Base-by-base conservation (phyloP, 148 eudicot species). In the Tetragonia tetragonoides region DNA sequence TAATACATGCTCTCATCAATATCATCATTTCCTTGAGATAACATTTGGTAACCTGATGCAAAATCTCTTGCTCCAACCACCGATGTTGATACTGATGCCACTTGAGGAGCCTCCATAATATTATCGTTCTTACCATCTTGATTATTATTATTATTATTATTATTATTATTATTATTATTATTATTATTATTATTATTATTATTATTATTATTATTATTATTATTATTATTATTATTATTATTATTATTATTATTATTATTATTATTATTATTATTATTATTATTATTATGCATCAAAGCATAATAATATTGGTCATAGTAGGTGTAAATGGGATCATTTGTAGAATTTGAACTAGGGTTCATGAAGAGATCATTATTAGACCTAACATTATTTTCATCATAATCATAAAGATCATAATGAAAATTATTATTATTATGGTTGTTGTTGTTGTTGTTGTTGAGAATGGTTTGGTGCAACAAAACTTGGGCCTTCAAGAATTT, bases 401-500 rank as follows among this genome's bases (percentile, higher is more conserved):
- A 11, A 24, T 42, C 23, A 76, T 62, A 56, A 74, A 73, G 39
- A 54, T 73, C 34, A 8, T 68, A 14, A 11, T 39, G 8, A 41
- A 18, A 21, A 79, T 68, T n/a, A 51, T 77, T 7, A 57, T 51
- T 41, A 40, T 38, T 23, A 40, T 14, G n/a, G 40, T 3, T 38
- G 10, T 39, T 60, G 10, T 57, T 72, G 18, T 14, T 77, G 40
- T 42, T 60, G 20, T 39, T 42, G 63, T 66, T 76, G 65, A 85
- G 46, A 69, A 89, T 72, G 75, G 84, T 40, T 66, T 90, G 88
- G 76, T 90, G 93, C 63, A 92, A 84, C 85, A 77, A 82, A 40
- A 92, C 72, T 73, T 92, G 97, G 23, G 89, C 14, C 68, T 90
- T 88, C 62, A 92, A 87, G 67, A 88, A 90, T 82, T 90, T 87